Evolutionary conservation across 2,329 filamentous ascomycete species (phyloP).

Genomic region (Alternaria infectoria): DNA sequence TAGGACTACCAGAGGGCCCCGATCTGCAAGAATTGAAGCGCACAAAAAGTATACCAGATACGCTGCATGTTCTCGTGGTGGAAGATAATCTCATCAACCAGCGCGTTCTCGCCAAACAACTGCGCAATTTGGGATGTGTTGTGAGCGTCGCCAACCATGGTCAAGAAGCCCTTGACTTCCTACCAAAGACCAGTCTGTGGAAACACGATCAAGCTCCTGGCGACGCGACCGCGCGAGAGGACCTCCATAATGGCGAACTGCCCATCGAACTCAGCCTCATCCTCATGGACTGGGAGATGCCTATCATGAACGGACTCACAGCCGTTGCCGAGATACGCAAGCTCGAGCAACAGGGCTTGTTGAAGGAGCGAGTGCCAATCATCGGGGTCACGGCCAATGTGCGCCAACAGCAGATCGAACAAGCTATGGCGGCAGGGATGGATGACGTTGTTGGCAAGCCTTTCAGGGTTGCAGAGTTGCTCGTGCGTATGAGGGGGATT

Average conservation of each 20-base stretch:
- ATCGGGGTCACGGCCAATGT: slow-evolving; percentile 48
- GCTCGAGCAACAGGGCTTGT: slow-evolving; percentile 26
- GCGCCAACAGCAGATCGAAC: slow-evolving; percentile 37
- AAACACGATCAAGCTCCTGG: slow-evolving; percentile 12
- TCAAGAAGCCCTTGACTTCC: slow-evolving; percentile 43
- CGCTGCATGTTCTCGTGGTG: slow-evolving; percentile 39
- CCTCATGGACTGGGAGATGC: slow-evolving; percentile 46
- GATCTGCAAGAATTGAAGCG: slow-evolving; percentile 12
- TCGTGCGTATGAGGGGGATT: slow-evolving; percentile 26
- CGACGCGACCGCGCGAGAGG: slow-evolving; percentile 58
- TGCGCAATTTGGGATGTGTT: slow-evolving; percentile 44
- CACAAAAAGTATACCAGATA: slow-evolving; percentile 10
- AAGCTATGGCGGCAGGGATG: slow-evolving; percentile 41
- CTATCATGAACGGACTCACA: slow-evolving; percentile 41
- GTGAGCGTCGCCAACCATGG: slow-evolving; percentile 50
- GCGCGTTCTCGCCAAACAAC: slow-evolving; percentile 49
- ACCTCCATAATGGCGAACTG: not conserved
- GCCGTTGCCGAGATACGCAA: slow-evolving; percentile 36
- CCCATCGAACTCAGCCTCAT: slow-evolving; percentile 28
- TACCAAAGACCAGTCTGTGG: slow-evolving; percentile 37
- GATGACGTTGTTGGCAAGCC: slow-evolving; percentile 76
- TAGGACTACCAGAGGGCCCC: slow-evolving; percentile 10
- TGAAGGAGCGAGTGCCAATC: slow-evolving; percentile 33
- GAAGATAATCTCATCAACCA: slow-evolving; percentile 53
- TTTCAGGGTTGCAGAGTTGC: slow-evolving; percentile 55